Base-by-base conservation (phyloP, 805 yeast species). In the Metschnikowia lochheadii region DNA sequence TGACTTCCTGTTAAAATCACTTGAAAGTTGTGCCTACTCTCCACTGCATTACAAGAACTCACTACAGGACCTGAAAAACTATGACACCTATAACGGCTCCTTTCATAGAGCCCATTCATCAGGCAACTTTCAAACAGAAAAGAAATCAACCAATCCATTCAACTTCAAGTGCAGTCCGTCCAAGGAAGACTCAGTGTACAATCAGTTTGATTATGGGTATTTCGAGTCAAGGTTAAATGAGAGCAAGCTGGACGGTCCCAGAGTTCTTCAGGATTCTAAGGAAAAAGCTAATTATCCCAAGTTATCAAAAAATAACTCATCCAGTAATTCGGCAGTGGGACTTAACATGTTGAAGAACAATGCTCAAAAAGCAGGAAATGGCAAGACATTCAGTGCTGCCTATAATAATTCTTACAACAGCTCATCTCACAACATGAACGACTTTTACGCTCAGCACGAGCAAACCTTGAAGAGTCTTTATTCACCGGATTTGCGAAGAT, bases 261-360 rank as follows among this genome's bases (percentile, higher is more conserved):
- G 53, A 10, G 42, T 35, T 35, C 40, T 44, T n/a, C 46, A 26
- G 41, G 47, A 15, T 7, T 46, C 50, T 14, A 53, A 55, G 17
- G 64, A 64, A 40, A 66, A 66, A 34, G 66, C 76, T 1, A 68
- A 69, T 44, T 60, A 71, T 40, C 78, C 78, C 0, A 61, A 60
- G 20, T 40, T 60, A 11, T 65, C 73, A 8, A 57, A 56, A 2
- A 52, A 59, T 13, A 63, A 57, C 43, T 63, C 72, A 5, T 50
- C 63, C n/a, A 57, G 62, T n/a, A 70, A 61, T 54, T 72, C 77
- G 1, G 68, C 59, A 44, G 63, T 72, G 49, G 77, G 76, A 0
- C 62, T 73, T 49, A 72, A 69, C 51, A 49, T 74, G 32, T 56
- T 72, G 36, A 73, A 72, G 51, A 74, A 70, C 17, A 59, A 35